These are phyloP conservation scores for Euphorbia celastroides DNA, from an alignment of 441 rosid genomes.

Conservation along the genomic window DNA sequence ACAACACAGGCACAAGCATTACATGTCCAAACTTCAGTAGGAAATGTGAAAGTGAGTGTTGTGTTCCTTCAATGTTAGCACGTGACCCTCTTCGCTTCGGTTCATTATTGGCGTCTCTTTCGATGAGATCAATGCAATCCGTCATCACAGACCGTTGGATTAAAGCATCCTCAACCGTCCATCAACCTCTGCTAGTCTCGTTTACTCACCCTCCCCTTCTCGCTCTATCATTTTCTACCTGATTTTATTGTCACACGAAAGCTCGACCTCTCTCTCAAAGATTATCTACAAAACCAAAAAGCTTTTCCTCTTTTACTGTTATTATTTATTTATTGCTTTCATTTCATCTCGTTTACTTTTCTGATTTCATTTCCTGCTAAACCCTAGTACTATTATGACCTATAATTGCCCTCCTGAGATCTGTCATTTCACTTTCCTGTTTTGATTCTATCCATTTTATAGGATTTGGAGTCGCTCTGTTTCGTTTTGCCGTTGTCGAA, in stretches of 20 bases:
- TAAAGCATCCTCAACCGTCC: conserved; percentile 28
- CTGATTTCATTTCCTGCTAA: conserved; percentile 9
- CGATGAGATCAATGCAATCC: conserved; percentile 25
- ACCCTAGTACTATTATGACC: conserved; percentile 14
- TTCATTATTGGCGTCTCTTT: too few species aligned
- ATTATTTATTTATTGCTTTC: conserved; percentile 9
- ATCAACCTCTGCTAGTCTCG: too few species aligned
- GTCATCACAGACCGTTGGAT: conserved; percentile 36
- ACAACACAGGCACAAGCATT: too few species aligned
- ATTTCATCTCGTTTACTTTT: neutral
- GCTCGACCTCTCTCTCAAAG: conserved; percentile 8
- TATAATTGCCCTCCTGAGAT: conserved; percentile 16
- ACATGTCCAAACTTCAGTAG: too few species aligned
- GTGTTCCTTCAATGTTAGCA: conserved; percentile 6
- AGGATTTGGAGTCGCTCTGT: neutral
- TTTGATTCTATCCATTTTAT: neutral
- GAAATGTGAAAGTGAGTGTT: too few species aligned
- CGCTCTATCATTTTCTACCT: conserved; percentile 10
- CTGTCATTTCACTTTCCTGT: conserved; percentile 7
- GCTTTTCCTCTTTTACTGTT: neutral
- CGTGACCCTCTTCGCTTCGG: conserved; percentile 7
- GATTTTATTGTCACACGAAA: neutral
- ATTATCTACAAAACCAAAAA: conserved; percentile 18
- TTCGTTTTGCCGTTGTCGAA: neutral
- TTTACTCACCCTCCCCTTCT: neutral